These are phyloP conservation scores for Russula abietina DNA, from an alignment of 768 basidiomycete species.

Conservation along the genomic window DNA sequence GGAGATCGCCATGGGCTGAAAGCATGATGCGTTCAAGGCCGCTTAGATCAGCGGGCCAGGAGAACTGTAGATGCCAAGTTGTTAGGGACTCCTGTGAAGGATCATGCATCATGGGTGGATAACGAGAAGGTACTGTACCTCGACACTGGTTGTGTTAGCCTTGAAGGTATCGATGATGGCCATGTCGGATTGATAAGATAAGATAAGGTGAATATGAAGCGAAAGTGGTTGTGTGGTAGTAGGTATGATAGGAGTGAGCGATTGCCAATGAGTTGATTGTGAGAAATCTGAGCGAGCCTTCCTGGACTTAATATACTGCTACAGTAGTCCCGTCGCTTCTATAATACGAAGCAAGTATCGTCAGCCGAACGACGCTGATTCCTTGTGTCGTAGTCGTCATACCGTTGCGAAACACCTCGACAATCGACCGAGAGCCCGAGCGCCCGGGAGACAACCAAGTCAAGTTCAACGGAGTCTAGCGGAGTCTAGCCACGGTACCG, in stretches of 20 bases:
- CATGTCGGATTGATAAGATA: constrained; percentile 11
- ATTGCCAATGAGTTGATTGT: background rate
- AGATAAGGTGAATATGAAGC: background rate
- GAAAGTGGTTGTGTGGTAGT: background rate
- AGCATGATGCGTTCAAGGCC: constrained; percentile 67
- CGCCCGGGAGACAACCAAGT: too few species aligned
- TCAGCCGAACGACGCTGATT: background rate
- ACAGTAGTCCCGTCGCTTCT: background rate
- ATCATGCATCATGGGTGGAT: background rate
- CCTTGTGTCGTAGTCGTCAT: background rate
- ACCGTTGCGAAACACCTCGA: too few species aligned
- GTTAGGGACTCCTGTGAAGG: background rate
- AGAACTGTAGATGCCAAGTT: constrained; percentile 6
- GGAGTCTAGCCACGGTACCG: background rate
- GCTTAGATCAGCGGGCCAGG: constrained; percentile 43
- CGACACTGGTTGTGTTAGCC: constrained; percentile 23
- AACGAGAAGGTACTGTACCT: constrained; percentile 16
- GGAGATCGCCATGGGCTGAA: constrained; percentile 64
- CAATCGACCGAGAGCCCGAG: too few species aligned
- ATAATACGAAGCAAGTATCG: background rate
- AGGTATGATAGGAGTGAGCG: background rate
- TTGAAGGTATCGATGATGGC: constrained; percentile 26
- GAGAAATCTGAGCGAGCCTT: too few species aligned
- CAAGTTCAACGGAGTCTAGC: background rate
- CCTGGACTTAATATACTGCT: background rate